Base-by-base conservation (phyloP, 73 alveolate species). In the Paramecium sexaurelia region DNA sequence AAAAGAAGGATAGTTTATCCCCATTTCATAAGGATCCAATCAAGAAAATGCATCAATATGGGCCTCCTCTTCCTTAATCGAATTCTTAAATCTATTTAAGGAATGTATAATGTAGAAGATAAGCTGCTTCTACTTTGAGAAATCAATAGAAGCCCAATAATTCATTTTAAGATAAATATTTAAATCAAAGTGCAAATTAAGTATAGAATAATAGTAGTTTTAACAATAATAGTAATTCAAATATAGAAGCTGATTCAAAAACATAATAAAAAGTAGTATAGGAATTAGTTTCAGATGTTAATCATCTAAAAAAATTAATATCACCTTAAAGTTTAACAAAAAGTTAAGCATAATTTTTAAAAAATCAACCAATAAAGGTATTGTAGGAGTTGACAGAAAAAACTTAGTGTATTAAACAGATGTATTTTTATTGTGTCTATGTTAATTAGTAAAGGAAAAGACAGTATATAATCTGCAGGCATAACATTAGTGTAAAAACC, bases 111-210 rank as follows among this genome's bases (percentile, higher is more conserved):
- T 39, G 71, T 33, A 5, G 90, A 78, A 78, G 90, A 78, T 78
- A 78, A 45, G 90, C 90, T 29, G 68, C 90, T 10, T 78, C 90
- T 8, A 78, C 90, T 11, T 43, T 78, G 11, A 37, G 90, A 27
- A 78, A 78, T 24, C 29, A 78, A 24, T 22, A 78, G 27, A 78
- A 78, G 22, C 90, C 90, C 0, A 61, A 78, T 43, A 78, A 78
- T 78, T 78, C 90, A 11, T 78, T 78, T 43, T 22, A 78, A 43
- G 90, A 78, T 78, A 78, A 78, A 45, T 78, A 78, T 78, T 45
- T 78, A 13, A 78, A 78, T 78, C 29, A 78, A 43, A 78, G 90
- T 78, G 90, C 90, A 3, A 78, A 78, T 41, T 24, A 78, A 37
- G 86, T 36, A 15, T 19, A 78, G 73, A 39, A 78, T 11, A 78